Evolutionary conservation across 2,329 filamentous ascomycete species (phyloP), one percentile per base, ranked within the genome.

Genomic region (Ceratocystis alfenasii): DNA sequence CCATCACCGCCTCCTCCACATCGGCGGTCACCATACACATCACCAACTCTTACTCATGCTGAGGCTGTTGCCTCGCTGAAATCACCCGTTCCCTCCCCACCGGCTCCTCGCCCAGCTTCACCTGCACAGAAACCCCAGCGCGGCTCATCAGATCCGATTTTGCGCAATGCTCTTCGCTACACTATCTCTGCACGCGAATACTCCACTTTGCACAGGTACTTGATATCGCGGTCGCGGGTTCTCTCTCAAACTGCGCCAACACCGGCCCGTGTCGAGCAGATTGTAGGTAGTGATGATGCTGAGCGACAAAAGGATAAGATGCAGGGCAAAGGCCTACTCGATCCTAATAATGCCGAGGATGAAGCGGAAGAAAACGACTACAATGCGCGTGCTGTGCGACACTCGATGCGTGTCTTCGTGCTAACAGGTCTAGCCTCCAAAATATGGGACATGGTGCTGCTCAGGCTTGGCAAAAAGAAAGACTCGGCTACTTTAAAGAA

Each of bases 181-280:
- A 94, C 89, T 67, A 90, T 92, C 73, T 87, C 85, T 5, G 86
- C 90, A 53, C 85, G 87, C 74, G 92, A 96, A 75, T 96, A 96
- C 75, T 87, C 89, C 70, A 78, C 87, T 0, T 82, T 96, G 20
- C 90, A 96, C 75, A 87, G 87, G 72, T 91, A 92, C 73, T 82
- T 95, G 64, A 81, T 94, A 63, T 90, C 89, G 68, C 85, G 87
- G 60, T 87, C 89, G 57, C 80, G 79, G 64, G 74, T 81, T 5
- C 75, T 87, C 45, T 80, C 79, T 64, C 78, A 79, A 69, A 78
- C 80, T 33, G 79, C 81, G 5, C 84, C 84, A 0, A 80, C 78
- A 17, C 82, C 84, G 12, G 79, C 78, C 57, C 76, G 78, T 45
- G 81, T 87, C 48, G 80, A 77, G 30, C 76, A 76, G 71, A 73